phyloP scores from a whole-genome alignment of 2,329 filamentous ascomycete species.

The Fusarium tuaranense region DNA sequence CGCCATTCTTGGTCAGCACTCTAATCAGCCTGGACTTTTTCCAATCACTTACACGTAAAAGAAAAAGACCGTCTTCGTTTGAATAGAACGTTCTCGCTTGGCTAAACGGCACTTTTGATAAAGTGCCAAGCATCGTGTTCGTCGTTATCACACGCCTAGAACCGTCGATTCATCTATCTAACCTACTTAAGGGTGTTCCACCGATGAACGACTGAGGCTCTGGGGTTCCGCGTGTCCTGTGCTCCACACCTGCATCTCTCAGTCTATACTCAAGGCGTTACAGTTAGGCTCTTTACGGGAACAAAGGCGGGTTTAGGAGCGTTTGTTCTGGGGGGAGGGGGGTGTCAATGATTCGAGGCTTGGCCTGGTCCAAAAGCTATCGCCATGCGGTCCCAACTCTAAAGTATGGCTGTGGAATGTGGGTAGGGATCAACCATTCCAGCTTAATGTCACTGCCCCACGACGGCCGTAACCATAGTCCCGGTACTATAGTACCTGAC shows the following conservation, averaged over 20 bases:
- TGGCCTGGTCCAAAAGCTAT: not conserved
- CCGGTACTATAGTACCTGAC: not conserved
- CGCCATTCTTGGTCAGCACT: not conserved
- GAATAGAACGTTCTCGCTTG: not conserved
- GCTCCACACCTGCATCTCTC: not conserved
- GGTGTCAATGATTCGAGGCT: not conserved
- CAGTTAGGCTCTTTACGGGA: not conserved
- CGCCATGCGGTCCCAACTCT: not conserved
- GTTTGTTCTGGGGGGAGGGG: not conserved
- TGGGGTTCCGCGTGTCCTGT: not conserved
- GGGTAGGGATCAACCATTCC: not conserved
- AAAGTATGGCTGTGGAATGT: not conserved
- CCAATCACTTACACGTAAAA: not conserved
- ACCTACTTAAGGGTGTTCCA: not conserved
- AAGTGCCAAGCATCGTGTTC: not conserved
- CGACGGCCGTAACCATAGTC: not conserved
- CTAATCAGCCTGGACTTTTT: not conserved
- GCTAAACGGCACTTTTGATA: not conserved
- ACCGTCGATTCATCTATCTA: not conserved
- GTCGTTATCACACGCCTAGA: not conserved
- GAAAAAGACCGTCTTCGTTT: not conserved
- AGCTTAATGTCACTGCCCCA: not conserved
- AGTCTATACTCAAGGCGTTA: not conserved
- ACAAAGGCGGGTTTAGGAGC: not conserved
- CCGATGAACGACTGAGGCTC: not conserved